These are phyloP conservation scores for Colletotrichum camelliae DNA, from an alignment of 2,329 filamentous ascomycete genomes.

Conservation along the genomic window DNA sequence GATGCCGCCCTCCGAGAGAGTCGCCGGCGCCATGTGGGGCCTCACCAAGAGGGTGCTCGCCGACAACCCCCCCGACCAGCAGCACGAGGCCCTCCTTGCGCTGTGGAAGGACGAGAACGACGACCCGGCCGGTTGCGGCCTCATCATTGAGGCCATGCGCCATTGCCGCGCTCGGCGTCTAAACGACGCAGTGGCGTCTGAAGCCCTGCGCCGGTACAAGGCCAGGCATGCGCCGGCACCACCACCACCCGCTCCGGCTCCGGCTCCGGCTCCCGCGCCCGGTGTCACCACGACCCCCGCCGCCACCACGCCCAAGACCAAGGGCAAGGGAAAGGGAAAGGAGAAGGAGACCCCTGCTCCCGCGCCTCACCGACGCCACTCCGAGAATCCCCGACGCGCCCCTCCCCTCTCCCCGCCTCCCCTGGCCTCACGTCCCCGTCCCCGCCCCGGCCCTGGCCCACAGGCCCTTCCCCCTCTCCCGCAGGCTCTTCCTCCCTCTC, in stretches of 20 bases:
- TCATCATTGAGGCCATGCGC: background rate
- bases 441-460: too few species aligned
- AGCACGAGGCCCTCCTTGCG: background rate
- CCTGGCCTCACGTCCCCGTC: too few species aligned
- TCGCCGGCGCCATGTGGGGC: background rate
- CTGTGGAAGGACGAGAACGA: background rate
- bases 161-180: background rate
- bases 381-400: background rate
- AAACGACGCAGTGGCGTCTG: background rate
- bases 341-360: background rate
- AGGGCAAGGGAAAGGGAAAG: background rate
- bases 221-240: background rate
- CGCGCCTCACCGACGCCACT: background rate
- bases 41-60: background rate
- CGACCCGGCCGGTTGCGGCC: background rate
- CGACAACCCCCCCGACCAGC: background rate
- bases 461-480: background rate
- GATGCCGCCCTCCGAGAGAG: background rate
- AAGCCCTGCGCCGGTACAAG: background rate
- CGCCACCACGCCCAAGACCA: background rate
- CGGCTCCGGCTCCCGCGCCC: background rate
- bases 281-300: background rate
- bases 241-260: background rate
- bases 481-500: too few species aligned
- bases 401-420: background rate